These are phyloP conservation scores for Linnemannia zychae DNA, from an alignment of 192 early-diverging fungal species.

Conservation along the genomic window DNA sequence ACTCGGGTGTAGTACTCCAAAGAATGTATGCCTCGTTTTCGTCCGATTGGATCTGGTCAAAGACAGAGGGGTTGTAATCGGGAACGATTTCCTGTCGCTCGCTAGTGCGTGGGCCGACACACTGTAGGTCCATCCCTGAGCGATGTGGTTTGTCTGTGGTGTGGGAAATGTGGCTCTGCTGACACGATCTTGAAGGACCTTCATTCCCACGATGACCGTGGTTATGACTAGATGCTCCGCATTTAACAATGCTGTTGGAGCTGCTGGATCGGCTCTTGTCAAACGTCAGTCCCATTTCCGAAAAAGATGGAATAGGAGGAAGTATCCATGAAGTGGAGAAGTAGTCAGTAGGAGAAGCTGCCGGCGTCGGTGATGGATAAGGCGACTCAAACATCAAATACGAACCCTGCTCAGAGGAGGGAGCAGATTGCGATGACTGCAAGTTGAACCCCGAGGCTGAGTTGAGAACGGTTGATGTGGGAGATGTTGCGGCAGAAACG, in stretches of 20 bases:
- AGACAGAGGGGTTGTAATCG: conserved; percentile 28
- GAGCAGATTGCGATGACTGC: background rate
- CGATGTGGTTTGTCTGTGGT: conserved; percentile 1
- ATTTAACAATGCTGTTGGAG: background rate
- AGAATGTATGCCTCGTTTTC: conserved; percentile 46
- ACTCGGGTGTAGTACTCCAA: conserved; percentile 24
- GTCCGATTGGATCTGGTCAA: conserved; percentile 38
- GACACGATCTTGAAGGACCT: too few relatives aligned
- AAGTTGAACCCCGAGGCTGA: background rate
- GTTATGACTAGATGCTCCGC: background rate
- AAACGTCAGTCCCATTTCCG: conserved; percentile 41
- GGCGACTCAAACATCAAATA: conserved; percentile 2
- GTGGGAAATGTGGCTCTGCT: background rate
- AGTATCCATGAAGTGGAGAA: conserved; percentile 28
- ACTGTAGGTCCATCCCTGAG: conserved; percentile 6
- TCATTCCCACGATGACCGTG: background rate
- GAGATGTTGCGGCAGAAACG: background rate
- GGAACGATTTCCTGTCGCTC: conserved; percentile 3
- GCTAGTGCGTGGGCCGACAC: background rate
- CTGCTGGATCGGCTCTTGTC: conserved; percentile 27
- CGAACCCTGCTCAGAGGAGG: background rate
- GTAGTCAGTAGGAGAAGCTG: conserved; percentile 25
- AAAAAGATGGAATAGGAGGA: conserved; percentile 43
- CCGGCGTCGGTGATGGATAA: conserved; percentile 8
- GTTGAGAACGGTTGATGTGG: background rate